Conservation (phyloP, 1,284 basidiomycete genomes). For the Quambalaria eucalypti region DNA sequence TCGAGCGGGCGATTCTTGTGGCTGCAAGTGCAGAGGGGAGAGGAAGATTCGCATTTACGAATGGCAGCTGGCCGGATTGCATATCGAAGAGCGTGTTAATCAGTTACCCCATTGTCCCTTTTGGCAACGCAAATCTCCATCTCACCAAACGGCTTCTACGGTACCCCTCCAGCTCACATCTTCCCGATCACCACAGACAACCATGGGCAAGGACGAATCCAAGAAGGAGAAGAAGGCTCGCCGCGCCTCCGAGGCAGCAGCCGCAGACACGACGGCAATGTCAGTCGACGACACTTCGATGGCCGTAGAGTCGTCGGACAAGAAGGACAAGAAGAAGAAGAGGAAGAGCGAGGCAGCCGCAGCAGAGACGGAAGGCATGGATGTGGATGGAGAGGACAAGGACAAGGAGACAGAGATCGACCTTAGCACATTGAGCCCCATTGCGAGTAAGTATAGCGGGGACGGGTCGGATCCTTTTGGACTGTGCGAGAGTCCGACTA, state of each 20-base stretch:
- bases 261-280: slow-evolving; percentile 5
- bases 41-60: too few relatives aligned
- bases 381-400: slow-evolving; percentile 23
- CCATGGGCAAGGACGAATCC: slow-evolving; percentile 32
- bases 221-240: slow-evolving; percentile 39
- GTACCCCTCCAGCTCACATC: too few relatives aligned
- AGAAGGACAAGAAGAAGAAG: slow-evolving; percentile 27
- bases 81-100: too few relatives aligned
- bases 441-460: slow-evolving; percentile 23
- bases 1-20: too few relatives aligned
- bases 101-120: too few relatives aligned
- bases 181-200: slow-evolving; percentile 1
- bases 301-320: slow-evolving; percentile 11
- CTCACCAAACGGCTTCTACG: too few relatives aligned
- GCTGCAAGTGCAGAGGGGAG: too few relatives aligned
- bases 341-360: slow-evolving; percentile 22
- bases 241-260: slow-evolving; percentile 21
- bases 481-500: not conserved
- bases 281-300: slow-evolving; percentile 9
- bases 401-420: slow-evolving; percentile 8
- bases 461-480: not conserved
- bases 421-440: slow-evolving; percentile 20
- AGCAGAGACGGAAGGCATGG: slow-evolving; percentile 9
- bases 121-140: too few relatives aligned
- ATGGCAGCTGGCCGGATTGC: too few relatives aligned